Evolutionary conservation across 2,329 filamentous ascomycete species (phyloP).

Genomic region (Zymoseptoria brevis): DNA sequence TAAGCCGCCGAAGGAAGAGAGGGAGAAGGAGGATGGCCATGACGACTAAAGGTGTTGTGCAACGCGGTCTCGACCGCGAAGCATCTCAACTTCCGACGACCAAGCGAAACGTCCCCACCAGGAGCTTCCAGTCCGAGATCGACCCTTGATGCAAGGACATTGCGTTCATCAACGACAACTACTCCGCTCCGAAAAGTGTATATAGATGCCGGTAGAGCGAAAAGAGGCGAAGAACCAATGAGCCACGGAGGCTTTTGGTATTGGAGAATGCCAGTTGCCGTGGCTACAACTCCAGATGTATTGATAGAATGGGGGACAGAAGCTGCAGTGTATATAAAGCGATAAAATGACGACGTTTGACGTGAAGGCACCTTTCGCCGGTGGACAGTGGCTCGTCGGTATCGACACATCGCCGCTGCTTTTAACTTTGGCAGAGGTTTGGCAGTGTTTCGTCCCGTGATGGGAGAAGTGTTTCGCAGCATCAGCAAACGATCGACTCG

Average conservation of each 20-base stretch:
- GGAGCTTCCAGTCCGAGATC: no score
- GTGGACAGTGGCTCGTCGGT: no score
- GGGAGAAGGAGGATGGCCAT: slow-evolving; percentile 22
- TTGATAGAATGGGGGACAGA: background rate
- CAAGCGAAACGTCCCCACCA: no score
- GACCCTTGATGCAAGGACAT: background rate
- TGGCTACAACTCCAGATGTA: background rate
- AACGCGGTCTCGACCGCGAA: background rate
- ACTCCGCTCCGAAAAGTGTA: background rate
- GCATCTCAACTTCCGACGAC: background rate
- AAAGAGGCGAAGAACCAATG: background rate
- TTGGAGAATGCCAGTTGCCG: background rate
- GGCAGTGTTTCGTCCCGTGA: no score
- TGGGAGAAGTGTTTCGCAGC: no score
- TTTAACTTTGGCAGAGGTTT: no score
- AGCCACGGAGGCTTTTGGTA: background rate
- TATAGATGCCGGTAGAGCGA: background rate
- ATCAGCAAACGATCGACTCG: background rate
- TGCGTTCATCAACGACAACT: background rate
- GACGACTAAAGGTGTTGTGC: slow-evolving; percentile 1
- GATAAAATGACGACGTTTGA: background rate
- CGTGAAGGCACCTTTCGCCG: no score
- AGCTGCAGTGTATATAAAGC: background rate
- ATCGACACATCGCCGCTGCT: no score
- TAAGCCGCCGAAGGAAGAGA: slow-evolving; percentile 49